Percentiles rank a stretch among this genome's conserved stretches.
Evolutionary conservation across 495 filamentous ascomycete genomes (phyloP).

Genomic region (Darksidea phi): DNA sequence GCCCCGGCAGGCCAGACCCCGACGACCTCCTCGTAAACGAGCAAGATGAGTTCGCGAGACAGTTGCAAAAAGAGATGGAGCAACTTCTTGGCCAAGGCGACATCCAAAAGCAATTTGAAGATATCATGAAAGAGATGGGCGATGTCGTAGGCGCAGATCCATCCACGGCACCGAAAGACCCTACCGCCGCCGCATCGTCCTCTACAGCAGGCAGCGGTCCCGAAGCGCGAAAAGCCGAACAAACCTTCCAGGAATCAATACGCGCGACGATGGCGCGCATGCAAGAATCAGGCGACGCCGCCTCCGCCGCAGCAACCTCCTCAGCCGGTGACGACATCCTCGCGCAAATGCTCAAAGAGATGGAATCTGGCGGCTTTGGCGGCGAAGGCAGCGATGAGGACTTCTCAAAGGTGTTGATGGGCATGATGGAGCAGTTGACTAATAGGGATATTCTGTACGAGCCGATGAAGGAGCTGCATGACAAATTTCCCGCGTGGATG

Average conservation of each 20-base stretch:
- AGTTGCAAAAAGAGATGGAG: conserved; percentile 85
- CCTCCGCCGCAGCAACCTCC: conserved; percentile 69
- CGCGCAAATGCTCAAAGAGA: conserved; percentile 79
- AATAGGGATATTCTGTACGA: conserved; percentile 98
- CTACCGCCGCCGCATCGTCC: neutral
- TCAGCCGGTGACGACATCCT: conserved; percentile 77
- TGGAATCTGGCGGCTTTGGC: conserved; percentile 62
- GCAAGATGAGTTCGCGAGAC: conserved; percentile 72
- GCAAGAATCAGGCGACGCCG: conserved; percentile 78
- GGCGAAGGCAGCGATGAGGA: conserved; percentile 70
- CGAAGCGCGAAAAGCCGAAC: conserved; percentile 44
- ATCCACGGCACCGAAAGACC: neutral
- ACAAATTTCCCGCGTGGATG: conserved; percentile 89
- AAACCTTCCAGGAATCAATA: conserved; percentile 87
- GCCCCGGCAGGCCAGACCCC: conserved; percentile 44
- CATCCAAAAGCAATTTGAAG: conserved; percentile 82
- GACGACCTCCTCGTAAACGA: conserved; percentile 38
- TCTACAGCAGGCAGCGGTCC: neutral
- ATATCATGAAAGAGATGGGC: conserved; percentile 75
- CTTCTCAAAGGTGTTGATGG: conserved; percentile 86
- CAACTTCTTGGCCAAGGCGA: conserved; percentile 75
- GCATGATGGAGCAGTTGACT: conserved; percentile 98
- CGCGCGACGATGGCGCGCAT: conserved; percentile 89
- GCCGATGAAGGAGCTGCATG: conserved; percentile 93
- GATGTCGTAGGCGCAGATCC: conserved; percentile 42